These are phyloP conservation scores for Gynandropsis gynandra DNA, from an alignment of 345 rosid species.

Conservation along the genomic window DNA sequence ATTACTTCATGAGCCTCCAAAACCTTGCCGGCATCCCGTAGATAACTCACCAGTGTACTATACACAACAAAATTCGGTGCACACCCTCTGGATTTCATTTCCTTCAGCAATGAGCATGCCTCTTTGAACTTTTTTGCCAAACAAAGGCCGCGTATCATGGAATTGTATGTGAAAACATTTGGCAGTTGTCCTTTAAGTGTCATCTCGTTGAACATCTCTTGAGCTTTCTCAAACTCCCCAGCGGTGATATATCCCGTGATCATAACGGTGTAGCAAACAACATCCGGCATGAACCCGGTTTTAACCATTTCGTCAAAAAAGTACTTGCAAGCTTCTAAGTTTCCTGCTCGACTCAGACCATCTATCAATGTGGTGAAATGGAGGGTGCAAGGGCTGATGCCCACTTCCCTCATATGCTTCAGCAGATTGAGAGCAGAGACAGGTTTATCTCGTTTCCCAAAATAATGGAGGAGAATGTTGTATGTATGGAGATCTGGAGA, in stretches of 20 bases:
- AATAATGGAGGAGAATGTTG: slow-evolving; percentile 73
- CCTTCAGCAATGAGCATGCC: slow-evolving; percentile 64
- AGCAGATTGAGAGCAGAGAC: slow-evolving; percentile 64
- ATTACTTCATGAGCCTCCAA: slow-evolving; percentile 62
- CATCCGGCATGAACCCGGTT: slow-evolving; percentile 63
- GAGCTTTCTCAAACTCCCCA: slow-evolving; percentile 64
- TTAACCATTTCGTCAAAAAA: slow-evolving; percentile 68
- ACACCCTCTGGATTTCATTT: slow-evolving; percentile 83
- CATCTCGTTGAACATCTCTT: slow-evolving; percentile 62
- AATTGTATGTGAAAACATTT: slow-evolving; percentile 73
- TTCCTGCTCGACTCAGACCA: slow-evolving; percentile 82
- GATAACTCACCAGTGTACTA: slow-evolving; percentile 65
- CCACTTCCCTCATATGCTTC: slow-evolving; percentile 75
- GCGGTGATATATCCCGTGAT: slow-evolving; percentile 65
- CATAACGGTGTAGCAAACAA: slow-evolving; percentile 78
- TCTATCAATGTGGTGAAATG: slow-evolving; percentile 90
- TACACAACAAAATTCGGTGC: slow-evolving; percentile 80
- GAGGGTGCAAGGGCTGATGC: slow-evolving; percentile 52
- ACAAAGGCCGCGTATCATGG: slow-evolving; percentile 82
- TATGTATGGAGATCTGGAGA: slow-evolving; percentile 75
- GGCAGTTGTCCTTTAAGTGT: slow-evolving; percentile 54
- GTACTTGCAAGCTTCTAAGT: slow-evolving; percentile 69
- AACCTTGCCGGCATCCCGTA: slow-evolving; percentile 68
- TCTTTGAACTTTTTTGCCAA: slow-evolving; percentile 59
- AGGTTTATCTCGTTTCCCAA: slow-evolving; percentile 81